These are phyloP conservation scores for Daedalea quercina DNA, from an alignment of 768 basidiomycete genomes.

Conservation along the genomic window DNA sequence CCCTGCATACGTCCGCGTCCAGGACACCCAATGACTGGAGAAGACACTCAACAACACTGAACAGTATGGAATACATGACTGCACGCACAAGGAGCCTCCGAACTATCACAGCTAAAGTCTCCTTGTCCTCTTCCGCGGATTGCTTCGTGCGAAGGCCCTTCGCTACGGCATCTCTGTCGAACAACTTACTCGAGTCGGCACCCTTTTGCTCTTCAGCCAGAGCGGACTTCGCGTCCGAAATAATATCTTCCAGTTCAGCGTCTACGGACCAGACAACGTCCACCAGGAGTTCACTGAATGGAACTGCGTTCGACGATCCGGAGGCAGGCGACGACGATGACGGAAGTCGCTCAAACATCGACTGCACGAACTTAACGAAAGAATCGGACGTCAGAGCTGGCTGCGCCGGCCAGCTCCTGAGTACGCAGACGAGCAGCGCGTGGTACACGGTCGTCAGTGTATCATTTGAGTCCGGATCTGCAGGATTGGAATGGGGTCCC, in stretches of 20 bases:
- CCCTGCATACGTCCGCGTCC: conserved; percentile 55
- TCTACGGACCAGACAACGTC: conserved; percentile 83
- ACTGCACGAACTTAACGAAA: conserved; percentile 60
- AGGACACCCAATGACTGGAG: conserved; percentile 54
- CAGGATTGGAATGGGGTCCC: conserved; percentile 52
- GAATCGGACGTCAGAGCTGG: conserved; percentile 38
- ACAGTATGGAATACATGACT: not conserved
- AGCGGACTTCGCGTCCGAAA: conserved; percentile 45
- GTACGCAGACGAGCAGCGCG: conserved; percentile 52
- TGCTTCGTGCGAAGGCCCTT: conserved; percentile 35
- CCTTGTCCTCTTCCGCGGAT: conserved; percentile 57
- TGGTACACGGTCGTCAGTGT: conserved; percentile 63
- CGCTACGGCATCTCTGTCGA: conserved; percentile 9
- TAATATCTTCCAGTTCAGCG: conserved; percentile 64
- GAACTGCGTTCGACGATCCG: conserved; percentile 32
- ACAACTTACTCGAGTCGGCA: not conserved
- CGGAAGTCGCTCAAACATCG: conserved; percentile 55
- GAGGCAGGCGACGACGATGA: conserved; percentile 37
- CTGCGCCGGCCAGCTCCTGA: conserved; percentile 49
- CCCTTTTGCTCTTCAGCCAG: conserved; percentile 15
- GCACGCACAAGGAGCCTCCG: conserved; percentile 53
- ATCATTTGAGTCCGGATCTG: conserved; percentile 46
- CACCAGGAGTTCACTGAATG: conserved; percentile 65
- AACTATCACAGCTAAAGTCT: conserved; percentile 49
- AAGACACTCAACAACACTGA: not conserved